Conservation (phyloP, 1,284 basidiomycete genomes). For the Leccinum fallax region DNA sequence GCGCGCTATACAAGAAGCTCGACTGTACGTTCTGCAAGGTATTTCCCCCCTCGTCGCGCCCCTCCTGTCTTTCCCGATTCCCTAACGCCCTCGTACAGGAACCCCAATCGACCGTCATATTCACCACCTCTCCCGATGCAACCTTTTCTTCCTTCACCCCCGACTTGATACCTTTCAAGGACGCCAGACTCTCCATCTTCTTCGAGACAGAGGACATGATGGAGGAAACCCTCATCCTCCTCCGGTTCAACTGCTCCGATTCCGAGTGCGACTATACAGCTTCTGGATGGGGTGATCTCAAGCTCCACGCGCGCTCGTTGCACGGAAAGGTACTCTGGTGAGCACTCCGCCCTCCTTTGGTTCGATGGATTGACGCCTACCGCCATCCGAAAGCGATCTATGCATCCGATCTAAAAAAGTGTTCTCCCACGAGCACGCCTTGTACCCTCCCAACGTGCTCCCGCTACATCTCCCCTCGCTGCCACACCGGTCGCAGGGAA, state of each 20-base stretch:
- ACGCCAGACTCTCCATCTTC: conserved; percentile 76
- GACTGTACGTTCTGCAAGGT: conserved; percentile 99
- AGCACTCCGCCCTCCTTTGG: not conserved
- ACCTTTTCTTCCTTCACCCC: conserved; percentile 65
- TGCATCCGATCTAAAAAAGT: conserved; percentile 93
- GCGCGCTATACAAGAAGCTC: conserved; percentile 90
- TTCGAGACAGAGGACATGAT: conserved; percentile 96
- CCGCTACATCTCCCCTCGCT: conserved; percentile 80
- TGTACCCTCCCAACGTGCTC: conserved; percentile 77
- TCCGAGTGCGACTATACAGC: conserved; percentile 81
- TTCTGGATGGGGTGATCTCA: conserved; percentile 88
- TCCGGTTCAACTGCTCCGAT: conserved; percentile 89
- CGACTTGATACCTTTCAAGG: conserved; percentile 64
- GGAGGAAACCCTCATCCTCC: conserved; percentile 90
- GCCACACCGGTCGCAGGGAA: conserved; percentile 48
- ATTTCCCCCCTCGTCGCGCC: not conserved
- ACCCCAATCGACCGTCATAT: conserved; percentile 79
- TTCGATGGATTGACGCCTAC: not conserved
- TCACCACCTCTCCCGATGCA: conserved; percentile 72
- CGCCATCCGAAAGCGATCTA: conserved; percentile 60
- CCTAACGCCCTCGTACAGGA: conserved; percentile 47
- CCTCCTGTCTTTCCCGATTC: not conserved
- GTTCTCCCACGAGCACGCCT: conserved; percentile 92
- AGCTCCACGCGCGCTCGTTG: conserved; percentile 72
- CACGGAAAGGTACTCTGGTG: conserved; percentile 87